A percentile compares a stretch with the other conserved stretches of the same genome.
Evolutionary conservation across 768 basidiomycete species (phyloP).

Genomic region (Imleria badia): DNA sequence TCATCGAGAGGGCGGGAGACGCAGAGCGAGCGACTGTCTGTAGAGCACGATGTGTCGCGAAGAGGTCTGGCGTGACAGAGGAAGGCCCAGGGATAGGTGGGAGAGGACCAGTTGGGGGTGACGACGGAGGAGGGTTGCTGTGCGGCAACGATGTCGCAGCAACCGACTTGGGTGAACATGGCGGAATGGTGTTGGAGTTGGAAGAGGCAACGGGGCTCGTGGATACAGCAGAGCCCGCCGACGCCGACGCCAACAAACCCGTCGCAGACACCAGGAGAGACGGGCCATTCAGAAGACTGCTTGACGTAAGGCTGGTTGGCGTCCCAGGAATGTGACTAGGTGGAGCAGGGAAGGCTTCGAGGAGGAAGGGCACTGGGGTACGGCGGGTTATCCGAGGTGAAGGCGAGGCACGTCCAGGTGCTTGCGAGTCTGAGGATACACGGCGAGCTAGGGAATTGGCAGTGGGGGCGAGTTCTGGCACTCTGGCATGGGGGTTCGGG

Average conservation of each 20-base stretch:
- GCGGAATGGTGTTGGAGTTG: conserved; percentile 6
- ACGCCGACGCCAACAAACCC: not conserved
- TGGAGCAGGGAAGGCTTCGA: conserved; percentile 38
- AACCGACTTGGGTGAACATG: conserved; percentile 16
- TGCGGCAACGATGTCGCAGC: conserved; percentile 4
- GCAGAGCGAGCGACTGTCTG: conserved; percentile 20
- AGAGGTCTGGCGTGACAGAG: conserved; percentile 48
- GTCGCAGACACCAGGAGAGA: conserved; percentile 16
- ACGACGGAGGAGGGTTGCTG: conserved; percentile 55
- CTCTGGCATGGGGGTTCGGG: conserved; percentile 14
- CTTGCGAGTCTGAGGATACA: conserved; percentile 29
- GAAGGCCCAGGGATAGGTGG: conserved; percentile 69
- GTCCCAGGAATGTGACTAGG: conserved; percentile 35
- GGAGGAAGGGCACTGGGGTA: conserved; percentile 34
- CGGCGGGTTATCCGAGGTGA: conserved; percentile 30
- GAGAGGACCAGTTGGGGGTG: conserved; percentile 56
- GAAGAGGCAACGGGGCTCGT: not conserved
- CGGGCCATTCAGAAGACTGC: conserved; percentile 6
- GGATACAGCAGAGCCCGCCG: conserved; percentile 3
- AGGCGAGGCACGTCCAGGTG: conserved; percentile 25
- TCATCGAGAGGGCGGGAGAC: conserved; percentile 24
- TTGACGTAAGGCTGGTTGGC: conserved; percentile 8
- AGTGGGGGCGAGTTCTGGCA: conserved; percentile 12
- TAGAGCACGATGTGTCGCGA: conserved; percentile 39
- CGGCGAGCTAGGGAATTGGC: conserved; percentile 12